Conservation (phyloP, 805 yeast genomes). For the Wickerhamiella qilinensis region DNA sequence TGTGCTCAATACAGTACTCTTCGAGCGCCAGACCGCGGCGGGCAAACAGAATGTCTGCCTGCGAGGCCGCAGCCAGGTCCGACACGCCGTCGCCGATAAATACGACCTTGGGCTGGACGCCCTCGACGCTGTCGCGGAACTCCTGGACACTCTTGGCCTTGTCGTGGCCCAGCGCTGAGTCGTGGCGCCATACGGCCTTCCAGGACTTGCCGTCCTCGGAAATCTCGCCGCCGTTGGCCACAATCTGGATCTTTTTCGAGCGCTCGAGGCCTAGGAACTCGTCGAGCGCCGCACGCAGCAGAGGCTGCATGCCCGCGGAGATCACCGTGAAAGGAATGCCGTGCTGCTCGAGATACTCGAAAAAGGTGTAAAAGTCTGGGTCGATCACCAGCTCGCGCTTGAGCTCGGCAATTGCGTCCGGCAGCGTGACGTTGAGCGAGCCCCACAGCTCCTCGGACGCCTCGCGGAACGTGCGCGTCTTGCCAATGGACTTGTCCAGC, state of each 20-base stretch:
- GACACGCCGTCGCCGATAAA: slow-evolving; percentile 45
- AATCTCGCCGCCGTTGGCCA: slow-evolving; percentile 27
- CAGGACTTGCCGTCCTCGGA: slow-evolving; percentile 23
- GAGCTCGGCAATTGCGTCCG: slow-evolving; percentile 23
- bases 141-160: slow-evolving; percentile 27
- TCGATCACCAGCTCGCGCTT: slow-evolving; percentile 24
- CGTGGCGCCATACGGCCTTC: slow-evolving; percentile 29
- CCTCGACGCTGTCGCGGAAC: slow-evolving; percentile 16
- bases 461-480: slow-evolving; percentile 24
- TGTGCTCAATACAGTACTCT: slow-evolving; percentile 26
- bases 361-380: slow-evolving; percentile 24
- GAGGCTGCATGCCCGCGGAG: slow-evolving; percentile 29
- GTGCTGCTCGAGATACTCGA: slow-evolving; percentile 24
- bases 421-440: slow-evolving; percentile 25
- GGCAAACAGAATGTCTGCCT: slow-evolving; percentile 30
- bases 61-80: slow-evolving; percentile 30
- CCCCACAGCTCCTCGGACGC: slow-evolving; percentile 31
- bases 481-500: slow-evolving; percentile 25
- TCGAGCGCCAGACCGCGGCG: slow-evolving; percentile 27
- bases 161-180: slow-evolving; percentile 28
- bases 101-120: slow-evolving; percentile 29
- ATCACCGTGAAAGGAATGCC: slow-evolving; percentile 27
- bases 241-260: slow-evolving; percentile 24
- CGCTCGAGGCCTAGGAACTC: slow-evolving; percentile 25
- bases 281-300: slow-evolving; percentile 27